These are phyloP conservation scores for Glycine tomentella DNA, from an alignment of 306 rosid species.

Conservation along the genomic window DNA sequence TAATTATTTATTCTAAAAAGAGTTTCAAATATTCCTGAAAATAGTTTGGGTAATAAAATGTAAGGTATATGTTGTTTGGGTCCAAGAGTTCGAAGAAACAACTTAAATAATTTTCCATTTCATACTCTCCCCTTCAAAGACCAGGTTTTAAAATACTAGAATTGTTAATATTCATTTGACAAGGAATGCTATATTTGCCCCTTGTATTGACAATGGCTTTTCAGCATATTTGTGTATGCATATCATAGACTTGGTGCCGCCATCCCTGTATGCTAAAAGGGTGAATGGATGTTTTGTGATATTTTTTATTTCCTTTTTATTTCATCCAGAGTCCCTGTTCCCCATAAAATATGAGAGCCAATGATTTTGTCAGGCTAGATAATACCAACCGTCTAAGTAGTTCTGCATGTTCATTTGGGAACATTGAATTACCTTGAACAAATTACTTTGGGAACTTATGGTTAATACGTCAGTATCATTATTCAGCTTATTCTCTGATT, in stretches of 20 bases:
- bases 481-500: no score
- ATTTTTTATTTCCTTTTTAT: neutral
- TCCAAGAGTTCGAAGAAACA: neutral
- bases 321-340: neutral
- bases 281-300: neutral
- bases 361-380: slow-evolving; percentile 24
- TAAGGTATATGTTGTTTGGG: neutral
- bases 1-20: neutral
- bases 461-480: neutral
- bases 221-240: slow-evolving; percentile 17
- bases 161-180: slow-evolving; percentile 1
- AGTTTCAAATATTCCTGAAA: slow-evolving; percentile 10
- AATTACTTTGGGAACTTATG: neutral
- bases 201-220: slow-evolving; percentile 9
- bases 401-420: slow-evolving; percentile 15
- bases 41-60: slow-evolving; percentile 22
- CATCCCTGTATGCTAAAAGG: slow-evolving; percentile 1
- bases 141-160: neutral
- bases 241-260: neutral
- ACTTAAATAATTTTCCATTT: neutral
- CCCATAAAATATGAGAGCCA: slow-evolving; percentile 7
- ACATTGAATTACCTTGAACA: neutral
- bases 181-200: no score
- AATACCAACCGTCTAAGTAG: slow-evolving; percentile 24
- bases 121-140: neutral